These are phyloP conservation scores for Debaryomyces fabryi DNA, from an alignment of 1,139 yeast species.

Conservation along the genomic window DNA sequence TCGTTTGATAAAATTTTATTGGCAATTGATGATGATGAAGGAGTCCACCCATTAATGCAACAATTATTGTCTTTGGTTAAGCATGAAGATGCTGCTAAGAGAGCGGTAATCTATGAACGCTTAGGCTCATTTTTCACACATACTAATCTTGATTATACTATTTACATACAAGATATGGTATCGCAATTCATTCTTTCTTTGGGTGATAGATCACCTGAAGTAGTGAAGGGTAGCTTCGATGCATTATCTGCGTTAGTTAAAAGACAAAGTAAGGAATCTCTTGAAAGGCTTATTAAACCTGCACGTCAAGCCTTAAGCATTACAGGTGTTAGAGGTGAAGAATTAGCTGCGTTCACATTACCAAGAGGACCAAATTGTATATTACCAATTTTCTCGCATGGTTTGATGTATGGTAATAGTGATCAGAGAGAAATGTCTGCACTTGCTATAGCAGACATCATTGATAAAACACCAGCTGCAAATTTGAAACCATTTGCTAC, in stretches of 20 bases:
- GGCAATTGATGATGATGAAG: conserved; percentile 77
- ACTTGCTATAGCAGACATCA: conserved; percentile 83
- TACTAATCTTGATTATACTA: conserved; percentile 69
- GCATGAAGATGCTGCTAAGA: conserved; percentile 69
- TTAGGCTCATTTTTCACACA: conserved; percentile 70
- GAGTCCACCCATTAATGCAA: conserved; percentile 82
- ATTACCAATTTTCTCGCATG: conserved; percentile 90
- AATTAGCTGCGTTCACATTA: conserved; percentile 71
- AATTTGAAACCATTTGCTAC: conserved; percentile 88
- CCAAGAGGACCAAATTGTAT: conserved; percentile 90
- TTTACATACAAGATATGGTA: conserved; percentile 77
- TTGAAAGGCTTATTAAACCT: conserved; percentile 78
- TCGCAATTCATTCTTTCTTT: conserved; percentile 69
- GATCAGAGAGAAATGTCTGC: conserved; percentile 89
- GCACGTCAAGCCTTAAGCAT: conserved; percentile 71
- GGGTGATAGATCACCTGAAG: conserved; percentile 66
- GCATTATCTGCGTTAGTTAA: conserved; percentile 69
- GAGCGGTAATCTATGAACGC: conserved; percentile 69
- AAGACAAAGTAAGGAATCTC: conserved; percentile 70
- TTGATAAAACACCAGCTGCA: conserved; percentile 82
- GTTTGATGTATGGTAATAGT: conserved; percentile 88
- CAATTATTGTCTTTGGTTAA: conserved; percentile 76
- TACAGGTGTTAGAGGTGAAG: conserved; percentile 66
- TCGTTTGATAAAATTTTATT: conserved; percentile 71
- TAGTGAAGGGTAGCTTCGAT: conserved; percentile 71